Base-by-base conservation (phyloP, 1,139 yeast genomes). In the Lodderomyces margitis region DNA sequence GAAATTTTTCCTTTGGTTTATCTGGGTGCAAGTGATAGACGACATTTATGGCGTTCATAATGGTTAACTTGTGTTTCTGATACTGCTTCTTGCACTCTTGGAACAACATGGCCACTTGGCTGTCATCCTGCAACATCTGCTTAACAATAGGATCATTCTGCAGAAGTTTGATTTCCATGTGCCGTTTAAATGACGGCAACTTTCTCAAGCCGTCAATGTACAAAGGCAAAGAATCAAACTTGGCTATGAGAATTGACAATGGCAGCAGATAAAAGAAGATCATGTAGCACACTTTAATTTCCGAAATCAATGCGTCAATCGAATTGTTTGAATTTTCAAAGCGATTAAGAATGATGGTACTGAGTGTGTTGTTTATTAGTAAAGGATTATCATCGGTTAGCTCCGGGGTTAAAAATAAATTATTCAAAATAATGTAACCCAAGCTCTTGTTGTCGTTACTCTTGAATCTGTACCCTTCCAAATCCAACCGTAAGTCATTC, bases 181-280 rank as follows among this genome's bases (percentile, higher is more conserved):
- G 52, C 24, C 53, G 53, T 44, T 70, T 70, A 49, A 70, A 71
- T 0, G 75, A 68, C 0, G 73, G 68, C 9, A 70, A 51, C 42
- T 59, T 63, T 21, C 70, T 54, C 34, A 72, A 52, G 2, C 59
- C 58, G 8, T 53, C 57, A 4, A 52, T 42, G 43, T 55, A 54
- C 8, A 46, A 32, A 6, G 38, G 32, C n/a, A 41, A 45, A 10
- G 40, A 38, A 16, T 39, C 43, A 23, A 44, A 27, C 9, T 46
- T 43, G 2, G 41, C 54, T 9, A 56, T 45, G 16, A 74, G 65
- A 1, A 76, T 59, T 0, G 85, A 70, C 41, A 82, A 70, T 1
- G 92, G 88, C 62, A 81, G 83, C 45, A 78, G 81, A 55, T 77
- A 85, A 57, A 79, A 86, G 54, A 83, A 84, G 4, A 82, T 73